Base-by-base conservation (phyloP, 805 yeast species). In the Saccharomyces eubayanus region DNA sequence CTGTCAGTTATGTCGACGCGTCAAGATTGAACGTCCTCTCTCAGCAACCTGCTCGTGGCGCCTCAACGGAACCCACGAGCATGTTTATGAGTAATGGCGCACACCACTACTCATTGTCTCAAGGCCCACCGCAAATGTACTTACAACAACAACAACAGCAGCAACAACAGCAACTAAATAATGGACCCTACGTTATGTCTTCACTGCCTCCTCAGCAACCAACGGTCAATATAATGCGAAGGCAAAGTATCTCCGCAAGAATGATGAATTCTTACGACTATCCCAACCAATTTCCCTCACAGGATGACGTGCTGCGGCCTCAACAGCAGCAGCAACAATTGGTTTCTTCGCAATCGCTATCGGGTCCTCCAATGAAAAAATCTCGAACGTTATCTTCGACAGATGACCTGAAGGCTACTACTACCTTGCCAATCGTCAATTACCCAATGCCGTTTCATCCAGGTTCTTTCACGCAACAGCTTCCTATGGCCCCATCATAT, bases 1-100 rank as follows among this genome's bases (percentile, higher is more conserved):
- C 66, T 20, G 63, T 65, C 3, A 66, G 59, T 52, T 67, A 63
- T 52, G 55, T 64, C 16, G 60, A 55, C 12, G 49, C 57, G n/a
- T 21, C 41, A 14, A 48, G 50, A 20, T 8, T 21, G 28, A 48
- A 30, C 16, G 30, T 46, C 6, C 28, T 27, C 29, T 21, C 50
- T 14, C 30, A 46, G 31, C 48, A 46, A 28, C 14, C 48, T 5
- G 30, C 6, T 6, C 31, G 14, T 1, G 21, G 12, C 10, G 10
- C 48, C 31, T n/a, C 31, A 14, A 28, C 30, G 6, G 48, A 27
- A n/a, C 48, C 30, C 2, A 6, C 10, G 9, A 36, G 12, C 43
- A 16, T 36, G 43, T 36, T 16, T 16, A 16, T 36, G 43, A 21
- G 24, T 8, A 16, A 9, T 36, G 6, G 24, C 2, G 24, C 24